Evolutionary conservation across 805 yeast genomes (phyloP), one percentile per base, ranked within the genome.

Genomic region (Starmera pachycereana): DNA sequence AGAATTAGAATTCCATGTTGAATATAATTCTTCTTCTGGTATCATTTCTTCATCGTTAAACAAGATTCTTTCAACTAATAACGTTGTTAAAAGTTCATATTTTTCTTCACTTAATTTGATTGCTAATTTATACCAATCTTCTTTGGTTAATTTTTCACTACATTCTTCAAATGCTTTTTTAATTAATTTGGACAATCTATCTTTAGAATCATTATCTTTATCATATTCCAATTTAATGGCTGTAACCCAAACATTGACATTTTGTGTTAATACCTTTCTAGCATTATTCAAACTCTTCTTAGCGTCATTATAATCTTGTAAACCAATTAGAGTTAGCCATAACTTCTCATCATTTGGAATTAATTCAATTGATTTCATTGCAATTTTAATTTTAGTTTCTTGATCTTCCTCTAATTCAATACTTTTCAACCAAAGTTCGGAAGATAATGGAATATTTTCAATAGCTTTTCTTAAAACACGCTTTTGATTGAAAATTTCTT

Each of bases 201-300:
- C 56, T n/a, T 61, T 66, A n/a, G 64, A 59, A 8, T 63, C 63
- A 5, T 59, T 54, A 22, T 22, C 27, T 1, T 59, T 53, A 41
- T 67, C 62, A 49, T 78, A 90, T 56, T 86, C 94, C 12, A 87
- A 52, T 46, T 77, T 72, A 1, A 78, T 69, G 1, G 87, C 87
- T 0, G 78, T 65, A 3, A 86, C 59, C 90, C 95, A 86, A 2
- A 87, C 66, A 29, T 65, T 65, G 36, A 66, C 58, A 8, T 74
- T 65, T 4, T 66, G 62, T 4, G 69, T 67, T 12, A 81, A 55
- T 0, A 58, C 53, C 40, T 75, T 74, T 45, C 89, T 63, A 0
- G 94, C 94, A 27, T 54, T 58, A 47, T 76, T 76, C 29, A 88
- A 59, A 0, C 76, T 62, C 14, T 59, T 53, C 46, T 73, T 74